These are phyloP conservation scores for Candida easanensis DNA, from an alignment of 805 yeast genomes.

Conservation along the genomic window DNA sequence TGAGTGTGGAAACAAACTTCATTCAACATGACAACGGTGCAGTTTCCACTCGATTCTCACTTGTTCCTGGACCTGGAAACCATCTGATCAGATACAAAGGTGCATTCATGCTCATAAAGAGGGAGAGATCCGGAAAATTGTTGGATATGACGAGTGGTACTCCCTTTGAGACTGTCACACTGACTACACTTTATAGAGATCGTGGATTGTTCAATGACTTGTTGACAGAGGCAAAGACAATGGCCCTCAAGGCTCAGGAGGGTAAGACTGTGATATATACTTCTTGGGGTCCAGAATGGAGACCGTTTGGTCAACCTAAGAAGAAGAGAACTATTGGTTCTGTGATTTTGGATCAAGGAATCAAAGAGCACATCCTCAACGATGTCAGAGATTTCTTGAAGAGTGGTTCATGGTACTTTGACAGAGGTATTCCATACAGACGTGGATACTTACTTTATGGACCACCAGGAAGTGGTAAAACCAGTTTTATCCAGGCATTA, in stretches of 20 bases:
- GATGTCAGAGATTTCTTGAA: slow-evolving; percentile 81
- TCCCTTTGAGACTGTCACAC: slow-evolving; percentile 94
- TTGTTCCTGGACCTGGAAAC: slow-evolving; percentile 97
- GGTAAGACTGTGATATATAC: slow-evolving; percentile 94
- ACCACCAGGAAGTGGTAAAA: slow-evolving; percentile 97
- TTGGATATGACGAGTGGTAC: slow-evolving; percentile 88
- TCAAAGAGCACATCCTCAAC: slow-evolving; percentile 58
- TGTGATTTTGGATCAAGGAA: slow-evolving; percentile 77
- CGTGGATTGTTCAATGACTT: slow-evolving; percentile 65
- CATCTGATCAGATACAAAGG: slow-evolving; percentile 84
- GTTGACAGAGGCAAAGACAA: slow-evolving; percentile 75
- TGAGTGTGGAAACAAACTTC: slow-evolving; percentile 85
- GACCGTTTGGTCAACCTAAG: slow-evolving; percentile 95
- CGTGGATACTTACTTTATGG: slow-evolving; percentile 93
- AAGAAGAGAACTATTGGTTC: slow-evolving; percentile 80
- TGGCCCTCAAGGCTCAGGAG: slow-evolving; percentile 79
- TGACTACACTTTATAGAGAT: slow-evolving; percentile 87
- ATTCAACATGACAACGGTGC: slow-evolving; percentile 92
- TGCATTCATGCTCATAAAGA: slow-evolving; percentile 81
- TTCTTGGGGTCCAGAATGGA: slow-evolving; percentile 98
- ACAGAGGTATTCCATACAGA: slow-evolving; percentile 96
- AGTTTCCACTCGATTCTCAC: slow-evolving; percentile 77
- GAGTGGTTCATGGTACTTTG: slow-evolving; percentile 88
- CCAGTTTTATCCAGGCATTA: slow-evolving; percentile 91
- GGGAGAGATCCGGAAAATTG: slow-evolving; percentile 88